phyloP scores from a whole-genome alignment of 495 filamentous ascomycete genomes.

The Aspergillus sclerotiicarbonarius region DNA sequence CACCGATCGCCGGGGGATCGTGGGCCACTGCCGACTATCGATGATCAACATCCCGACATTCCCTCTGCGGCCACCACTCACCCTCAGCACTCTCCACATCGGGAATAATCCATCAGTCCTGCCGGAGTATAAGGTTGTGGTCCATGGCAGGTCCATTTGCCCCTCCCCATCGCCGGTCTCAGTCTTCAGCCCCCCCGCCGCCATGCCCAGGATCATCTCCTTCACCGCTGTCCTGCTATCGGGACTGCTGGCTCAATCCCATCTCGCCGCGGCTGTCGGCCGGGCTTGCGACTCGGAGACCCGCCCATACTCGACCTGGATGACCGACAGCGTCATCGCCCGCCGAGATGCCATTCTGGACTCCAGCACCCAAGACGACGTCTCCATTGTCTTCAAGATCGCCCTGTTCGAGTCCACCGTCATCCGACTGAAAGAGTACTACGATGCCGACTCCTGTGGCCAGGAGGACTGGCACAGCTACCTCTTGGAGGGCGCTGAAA shows the following conservation, averaged over 20 bases:
- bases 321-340: slow-evolving; percentile 50
- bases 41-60: too few relatives aligned
- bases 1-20: too few relatives aligned
- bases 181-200: not conserved
- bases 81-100: too few relatives aligned
- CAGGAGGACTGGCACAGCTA: slow-evolving; percentile 19
- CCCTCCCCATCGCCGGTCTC: not conserved
- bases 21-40: too few relatives aligned
- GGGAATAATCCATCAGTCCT: too few relatives aligned
- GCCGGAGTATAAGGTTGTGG: too few relatives aligned
- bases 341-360: slow-evolving; percentile 39
- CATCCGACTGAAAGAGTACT: slow-evolving; percentile 31
- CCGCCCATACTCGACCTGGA: slow-evolving; percentile 39
- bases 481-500: slow-evolving; percentile 24
- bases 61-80: too few relatives aligned
- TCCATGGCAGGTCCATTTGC: not conserved
- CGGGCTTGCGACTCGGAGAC: not conserved
- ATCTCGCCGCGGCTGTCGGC: not conserved
- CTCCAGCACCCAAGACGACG: slow-evolving; percentile 16
- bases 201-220: not conserved
- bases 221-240: not conserved
- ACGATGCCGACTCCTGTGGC: slow-evolving; percentile 10
- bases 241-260: not conserved
- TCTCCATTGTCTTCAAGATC: slow-evolving; percentile 37
- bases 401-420: slow-evolving; percentile 40